These are phyloP conservation scores for Phytopythium chamaehyphon DNA, from an alignment of 352 stramenopile species.

Conservation along the genomic window DNA sequence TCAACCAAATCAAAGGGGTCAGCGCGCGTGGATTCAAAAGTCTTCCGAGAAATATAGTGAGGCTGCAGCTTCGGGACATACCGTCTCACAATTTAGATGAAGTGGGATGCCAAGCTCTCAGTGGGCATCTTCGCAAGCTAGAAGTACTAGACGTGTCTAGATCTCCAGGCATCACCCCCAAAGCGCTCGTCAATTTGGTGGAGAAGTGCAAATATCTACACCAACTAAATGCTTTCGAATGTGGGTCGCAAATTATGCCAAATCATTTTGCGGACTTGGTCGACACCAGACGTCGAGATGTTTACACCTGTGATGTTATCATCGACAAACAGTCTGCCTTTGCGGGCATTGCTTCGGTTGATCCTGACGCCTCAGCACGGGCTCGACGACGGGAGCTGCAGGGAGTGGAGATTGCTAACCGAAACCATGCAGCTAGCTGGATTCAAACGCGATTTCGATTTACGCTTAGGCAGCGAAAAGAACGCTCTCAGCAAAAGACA, in stretches of 20 bases:
- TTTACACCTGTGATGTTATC: slow-evolving; percentile 52
- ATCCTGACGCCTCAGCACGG: slow-evolving; percentile 27
- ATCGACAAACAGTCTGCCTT: slow-evolving; percentile 34
- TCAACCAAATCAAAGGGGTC: slow-evolving; percentile 32
- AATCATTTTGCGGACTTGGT: slow-evolving; percentile 21
- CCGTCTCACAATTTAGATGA: slow-evolving; percentile 29
- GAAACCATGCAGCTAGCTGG: slow-evolving; percentile 18
- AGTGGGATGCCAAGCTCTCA: slow-evolving; percentile 20
- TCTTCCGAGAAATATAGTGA: slow-evolving; percentile 32
- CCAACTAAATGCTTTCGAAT: slow-evolving; percentile 49
- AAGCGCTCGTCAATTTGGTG: slow-evolving; percentile 24
- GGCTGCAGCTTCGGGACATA: slow-evolving; percentile 30
- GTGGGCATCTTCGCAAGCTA: slow-evolving; percentile 22
- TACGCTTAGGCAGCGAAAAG: slow-evolving; percentile 19
- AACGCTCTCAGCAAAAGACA: slow-evolving; percentile 14
- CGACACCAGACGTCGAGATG: slow-evolving; percentile 18
- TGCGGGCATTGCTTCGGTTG: slow-evolving; percentile 35
- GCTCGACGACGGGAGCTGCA: slow-evolving; percentile 32
- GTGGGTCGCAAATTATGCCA: slow-evolving; percentile 21
- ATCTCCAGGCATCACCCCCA: slow-evolving; percentile 22
- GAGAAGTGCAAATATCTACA: slow-evolving; percentile 34
- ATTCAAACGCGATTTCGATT: slow-evolving; percentile 49
- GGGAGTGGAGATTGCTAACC: slow-evolving; percentile 9
- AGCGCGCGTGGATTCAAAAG: slow-evolving; percentile 36
- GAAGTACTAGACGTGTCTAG: slow-evolving; percentile 40